These are phyloP conservation scores for Nicotiana undulata DNA, from an alignment of 257 asterid genomes.

Conservation along the genomic window DNA sequence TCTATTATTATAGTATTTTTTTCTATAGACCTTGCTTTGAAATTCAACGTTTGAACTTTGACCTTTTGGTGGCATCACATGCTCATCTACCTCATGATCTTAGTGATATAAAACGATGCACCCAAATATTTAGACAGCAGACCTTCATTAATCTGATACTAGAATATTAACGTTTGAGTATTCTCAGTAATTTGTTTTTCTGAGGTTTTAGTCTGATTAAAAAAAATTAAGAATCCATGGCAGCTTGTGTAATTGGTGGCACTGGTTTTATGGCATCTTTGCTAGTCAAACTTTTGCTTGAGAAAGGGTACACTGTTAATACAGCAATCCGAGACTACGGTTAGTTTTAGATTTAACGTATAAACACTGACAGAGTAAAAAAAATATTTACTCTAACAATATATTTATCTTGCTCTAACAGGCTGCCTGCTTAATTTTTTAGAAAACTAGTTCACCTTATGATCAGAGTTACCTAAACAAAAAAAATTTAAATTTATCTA, in stretches of 20 bases:
- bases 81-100: background rate
- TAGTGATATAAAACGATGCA: background rate
- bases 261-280: slow-evolving; percentile 22
- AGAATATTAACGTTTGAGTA: background rate
- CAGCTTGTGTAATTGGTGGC: slow-evolving; percentile 24
- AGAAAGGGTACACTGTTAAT: slow-evolving; percentile 19
- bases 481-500: too few species aligned
- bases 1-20: background rate
- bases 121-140: background rate
- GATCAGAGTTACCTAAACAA: too few species aligned
- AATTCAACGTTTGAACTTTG: background rate
- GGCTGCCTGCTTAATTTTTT: too few species aligned
- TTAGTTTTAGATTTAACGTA: background rate
- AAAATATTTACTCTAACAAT: too few species aligned
- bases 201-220: background rate
- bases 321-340: slow-evolving; percentile 16
- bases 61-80: background rate
- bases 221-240: background rate
- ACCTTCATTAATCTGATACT: background rate
- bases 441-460: too few species aligned
- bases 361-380: too few species aligned
- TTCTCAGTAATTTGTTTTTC: background rate
- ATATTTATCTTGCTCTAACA: too few species aligned
- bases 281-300: slow-evolving; percentile 17
- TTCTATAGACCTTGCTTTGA: background rate